Evolutionary conservation across 331 rosid species (phyloP), one percentile per base, ranked within the genome.

Genomic region (Quercus lobata): DNA sequence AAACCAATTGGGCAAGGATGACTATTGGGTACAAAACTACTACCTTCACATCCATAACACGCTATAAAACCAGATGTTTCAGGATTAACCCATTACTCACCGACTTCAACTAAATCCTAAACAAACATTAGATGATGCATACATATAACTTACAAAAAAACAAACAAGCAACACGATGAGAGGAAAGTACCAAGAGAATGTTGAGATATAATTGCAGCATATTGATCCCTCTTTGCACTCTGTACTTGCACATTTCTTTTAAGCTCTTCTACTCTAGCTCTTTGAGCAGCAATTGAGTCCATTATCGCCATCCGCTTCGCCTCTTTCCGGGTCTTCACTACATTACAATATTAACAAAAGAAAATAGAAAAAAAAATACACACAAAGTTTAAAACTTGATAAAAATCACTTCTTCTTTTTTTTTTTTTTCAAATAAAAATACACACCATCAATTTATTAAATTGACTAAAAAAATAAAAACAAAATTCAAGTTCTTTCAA

Each of bases 261-360:
- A 12, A 93, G 91, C 56, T 79, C 76, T 65, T 84, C 94, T 37
- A 83, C 79, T 77, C 91, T 89, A 61, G 88, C 78, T 82, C 82
- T 91, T 41, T 86, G 82, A 79, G 92, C 88, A 44, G 78, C 88
- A 89, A 93, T 72, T 53, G 91, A 88, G 34, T 95, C 97, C 80
- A 76, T 66, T 86, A 90, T 54, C 2, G 90, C 90, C 91, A 93
- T 87, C 37, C 94, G 89, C 66, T 83, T 90, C 25, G 92, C 98
- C 87, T 93, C 98, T 84, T 80, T 93, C 49, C 94, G 96, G 29
- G 95, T 90, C 88, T 91, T 91, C 57, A 81, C 98, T 95, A 83
- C 58, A 77, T 15, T 19, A 79, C 61, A 80, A 56, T 70, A 56
- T 8, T 60, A 66, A 61, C 61, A 72, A 34, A 71, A 78, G 66